Conservation (phyloP, 1,284 basidiomycete genomes). For the Acaromyces ingoldii region DNA sequence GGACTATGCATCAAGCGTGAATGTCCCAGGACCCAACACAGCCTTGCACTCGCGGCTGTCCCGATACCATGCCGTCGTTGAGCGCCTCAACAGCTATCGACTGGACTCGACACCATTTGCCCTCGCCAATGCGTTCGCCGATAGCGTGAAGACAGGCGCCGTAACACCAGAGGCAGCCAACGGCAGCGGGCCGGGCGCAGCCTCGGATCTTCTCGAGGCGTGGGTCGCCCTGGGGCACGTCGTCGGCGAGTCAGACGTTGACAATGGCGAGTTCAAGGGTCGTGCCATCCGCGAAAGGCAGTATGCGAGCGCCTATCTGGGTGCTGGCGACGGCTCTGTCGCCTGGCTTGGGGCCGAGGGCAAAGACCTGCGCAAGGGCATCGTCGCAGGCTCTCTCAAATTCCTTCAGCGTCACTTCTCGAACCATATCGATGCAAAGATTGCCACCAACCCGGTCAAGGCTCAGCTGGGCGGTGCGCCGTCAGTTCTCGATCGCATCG, state of each 20-base stretch:
- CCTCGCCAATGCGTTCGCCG: slow-evolving; percentile 12
- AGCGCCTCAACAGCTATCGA: slow-evolving; percentile 42
- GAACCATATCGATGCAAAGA: slow-evolving; percentile 79
- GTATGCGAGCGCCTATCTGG: slow-evolving; percentile 55
- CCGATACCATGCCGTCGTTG: slow-evolving; percentile 42
- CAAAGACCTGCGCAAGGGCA: slow-evolving; percentile 54
- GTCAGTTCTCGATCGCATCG: slow-evolving; percentile 77
- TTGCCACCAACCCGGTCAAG: slow-evolving; percentile 76
- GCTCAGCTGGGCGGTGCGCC: slow-evolving; percentile 88
- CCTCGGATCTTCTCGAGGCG: slow-evolving; percentile 52
- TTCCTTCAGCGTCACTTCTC: slow-evolving; percentile 69
- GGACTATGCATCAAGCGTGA: too few relatives aligned
- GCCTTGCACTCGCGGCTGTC: slow-evolving; percentile 42
- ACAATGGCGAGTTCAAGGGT: slow-evolving; percentile 48
- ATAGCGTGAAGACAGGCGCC: slow-evolving; percentile 28
- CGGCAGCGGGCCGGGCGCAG: neutral
- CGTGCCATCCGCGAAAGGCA: slow-evolving; percentile 53
- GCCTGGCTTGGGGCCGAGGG: slow-evolving; percentile 20
- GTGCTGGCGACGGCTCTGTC: slow-evolving; percentile 19
- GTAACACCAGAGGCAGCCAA: slow-evolving; percentile 7
- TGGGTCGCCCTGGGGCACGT: slow-evolving; percentile 55
- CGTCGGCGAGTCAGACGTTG: slow-evolving; percentile 54
- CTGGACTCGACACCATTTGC: slow-evolving; percentile 18
- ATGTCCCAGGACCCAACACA: neutral
- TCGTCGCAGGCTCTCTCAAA: slow-evolving; percentile 67